These are phyloP conservation scores for Pythium phragmiticola DNA, from an alignment of 352 stramenopile genomes.

Conservation along the genomic window DNA sequence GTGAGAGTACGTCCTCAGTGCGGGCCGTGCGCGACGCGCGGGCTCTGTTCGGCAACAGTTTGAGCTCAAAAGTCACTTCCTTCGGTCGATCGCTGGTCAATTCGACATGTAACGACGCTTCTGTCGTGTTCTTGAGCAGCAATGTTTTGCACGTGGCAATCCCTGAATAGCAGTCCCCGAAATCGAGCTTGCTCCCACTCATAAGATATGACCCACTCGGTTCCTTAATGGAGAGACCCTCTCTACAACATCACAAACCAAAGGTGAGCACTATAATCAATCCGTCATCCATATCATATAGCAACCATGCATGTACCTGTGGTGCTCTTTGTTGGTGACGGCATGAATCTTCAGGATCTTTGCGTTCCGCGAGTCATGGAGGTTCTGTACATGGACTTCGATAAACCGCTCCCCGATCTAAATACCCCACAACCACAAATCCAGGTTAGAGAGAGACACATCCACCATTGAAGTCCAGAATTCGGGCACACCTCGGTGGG, in stretches of 20 bases:
- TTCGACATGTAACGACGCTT: conserved; percentile 81
- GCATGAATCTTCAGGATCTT: conserved; percentile 87
- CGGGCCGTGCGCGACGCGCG: conserved; percentile 53
- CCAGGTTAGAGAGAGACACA: background rate
- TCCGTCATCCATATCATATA: background rate
- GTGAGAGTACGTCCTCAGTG: conserved; percentile 67
- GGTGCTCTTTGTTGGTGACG: conserved; percentile 87
- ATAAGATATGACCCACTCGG: conserved; percentile 79
- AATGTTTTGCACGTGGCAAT: conserved; percentile 83
- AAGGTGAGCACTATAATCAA: background rate
- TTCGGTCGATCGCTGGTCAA: conserved; percentile 85
- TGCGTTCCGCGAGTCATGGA: conserved; percentile 83
- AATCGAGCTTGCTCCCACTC: conserved; percentile 87
- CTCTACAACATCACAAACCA: conserved; percentile 32
- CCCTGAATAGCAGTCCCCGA: conserved; percentile 86
- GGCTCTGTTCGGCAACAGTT: conserved; percentile 72
- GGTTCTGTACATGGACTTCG: conserved; percentile 84
- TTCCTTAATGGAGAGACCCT: conserved; percentile 86
- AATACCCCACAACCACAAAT: background rate
- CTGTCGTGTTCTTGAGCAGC: conserved; percentile 82
- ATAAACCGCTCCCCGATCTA: conserved; percentile 86
- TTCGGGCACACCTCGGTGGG: conserved; percentile 55
- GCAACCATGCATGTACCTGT: conserved; percentile 43
- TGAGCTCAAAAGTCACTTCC: conserved; percentile 88
- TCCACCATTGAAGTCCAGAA: background rate